These are phyloP conservation scores for Syzygium oleosum DNA, from an alignment of 345 rosid species.

Conservation along the genomic window DNA sequence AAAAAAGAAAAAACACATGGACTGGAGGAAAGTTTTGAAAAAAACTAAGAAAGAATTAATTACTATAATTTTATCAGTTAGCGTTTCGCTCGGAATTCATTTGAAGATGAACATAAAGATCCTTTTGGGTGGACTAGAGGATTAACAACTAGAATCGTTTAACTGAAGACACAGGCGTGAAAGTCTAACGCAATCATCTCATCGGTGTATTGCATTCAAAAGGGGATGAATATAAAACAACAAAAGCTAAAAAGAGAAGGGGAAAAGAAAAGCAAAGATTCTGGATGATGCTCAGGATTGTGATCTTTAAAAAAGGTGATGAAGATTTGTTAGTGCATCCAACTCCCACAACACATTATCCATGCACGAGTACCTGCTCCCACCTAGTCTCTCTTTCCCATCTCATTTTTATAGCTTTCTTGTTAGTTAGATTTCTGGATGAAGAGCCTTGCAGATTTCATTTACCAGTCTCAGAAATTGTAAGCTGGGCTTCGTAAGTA, in stretches of 20 bases:
- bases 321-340: background rate
- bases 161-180: background rate
- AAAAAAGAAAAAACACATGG: background rate
- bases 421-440: background rate
- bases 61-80: background rate
- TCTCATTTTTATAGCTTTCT: background rate
- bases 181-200: background rate
- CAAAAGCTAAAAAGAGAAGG: background rate
- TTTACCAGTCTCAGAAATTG: background rate
- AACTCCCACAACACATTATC: background rate
- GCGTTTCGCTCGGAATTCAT: background rate
- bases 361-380: background rate
- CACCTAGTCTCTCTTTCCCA: background rate
- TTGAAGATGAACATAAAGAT: background rate
- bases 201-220: background rate
- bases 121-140: background rate
- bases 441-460: background rate
- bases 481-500: background rate
- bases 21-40: background rate
- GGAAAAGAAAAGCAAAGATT: background rate
- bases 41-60: background rate
- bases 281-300: background rate
- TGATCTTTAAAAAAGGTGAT: background rate
- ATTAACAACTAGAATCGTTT: background rate
- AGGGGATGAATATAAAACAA: background rate